Base-by-base conservation (phyloP, 306 rosid species). In the Echinosophora koreensis region DNA sequence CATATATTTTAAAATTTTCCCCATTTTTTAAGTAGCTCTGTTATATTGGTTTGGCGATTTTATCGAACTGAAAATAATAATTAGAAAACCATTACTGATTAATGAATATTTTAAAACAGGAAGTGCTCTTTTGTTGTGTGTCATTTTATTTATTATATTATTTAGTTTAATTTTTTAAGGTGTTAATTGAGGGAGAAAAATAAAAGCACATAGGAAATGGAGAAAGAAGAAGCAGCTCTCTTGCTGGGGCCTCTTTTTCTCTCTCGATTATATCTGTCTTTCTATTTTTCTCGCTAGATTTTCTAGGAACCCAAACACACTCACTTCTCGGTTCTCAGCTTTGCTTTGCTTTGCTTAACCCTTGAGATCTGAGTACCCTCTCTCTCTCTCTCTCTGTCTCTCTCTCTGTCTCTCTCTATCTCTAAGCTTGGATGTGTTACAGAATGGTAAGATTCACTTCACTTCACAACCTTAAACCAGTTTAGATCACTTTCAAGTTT, bases 361-460 rank as follows among this genome's bases (percentile, higher is more conserved):
- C 51, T 27, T 52, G 80, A 85, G 90, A 91, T 91, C 92, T 82
- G 84, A 69, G 52, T 38, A 74, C 41, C 71, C 7, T 34, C 66
- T 32, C 71, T 54, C 16, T 67, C 18, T 57, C 65, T 5, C 59
- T 61, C 3, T 22, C 22, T 22, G 22, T 22, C 22, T 22, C 22
- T 15, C 64, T 5, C 38, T 35, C 4, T 28, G 65, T 30, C 70
- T 57, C 34, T 70, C 22, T 56, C 66, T 10, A 42, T 63, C 2
- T 12, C 50, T 10, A 10, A 44, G 14, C 50, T 44, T 44, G 2
- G 4, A 0, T 44, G 50, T 44, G 10, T 44, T 44, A 10, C 6
- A 6, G 42, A 52, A 69, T 57, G 90, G 94, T 91, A 89, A 86
- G 92, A 84, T 84, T 84, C 80, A 56, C 59, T 82, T 80, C 50